Conservation (phyloP, 1,284 basidiomycete species). For the Sutorius eximius region DNA sequence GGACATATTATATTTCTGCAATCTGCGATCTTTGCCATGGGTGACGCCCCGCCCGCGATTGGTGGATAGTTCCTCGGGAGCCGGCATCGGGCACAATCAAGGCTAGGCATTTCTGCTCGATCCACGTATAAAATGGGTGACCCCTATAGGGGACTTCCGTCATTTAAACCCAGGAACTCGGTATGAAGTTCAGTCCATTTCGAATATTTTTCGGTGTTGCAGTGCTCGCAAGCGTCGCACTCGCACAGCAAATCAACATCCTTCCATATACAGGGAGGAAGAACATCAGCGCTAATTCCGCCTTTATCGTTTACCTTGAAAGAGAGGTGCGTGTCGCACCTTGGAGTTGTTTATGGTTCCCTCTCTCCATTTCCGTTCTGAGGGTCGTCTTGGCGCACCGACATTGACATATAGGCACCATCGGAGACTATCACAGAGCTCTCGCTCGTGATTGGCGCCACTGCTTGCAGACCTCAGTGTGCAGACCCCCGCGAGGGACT, state of each 20-base stretch:
- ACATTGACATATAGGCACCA: conserved; percentile 32
- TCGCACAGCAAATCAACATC: conserved; percentile 40
- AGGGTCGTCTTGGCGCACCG: background rate
- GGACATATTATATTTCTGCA: too few species aligned
- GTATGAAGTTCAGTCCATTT: conserved; percentile 11
- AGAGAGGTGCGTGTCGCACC: conserved; percentile 36
- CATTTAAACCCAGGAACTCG: background rate
- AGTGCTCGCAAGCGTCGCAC: conserved; percentile 14
- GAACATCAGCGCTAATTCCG: conserved; percentile 31
- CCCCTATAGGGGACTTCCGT: background rate
- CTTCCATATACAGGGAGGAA: too few species aligned
- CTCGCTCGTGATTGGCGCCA: conserved; percentile 42
- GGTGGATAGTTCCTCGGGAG: too few species aligned
- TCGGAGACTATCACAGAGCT: conserved; percentile 34
- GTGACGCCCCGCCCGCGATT: too few species aligned
- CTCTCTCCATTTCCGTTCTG: too few species aligned
- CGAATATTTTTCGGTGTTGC: conserved; percentile 8
- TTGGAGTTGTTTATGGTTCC: too few species aligned
- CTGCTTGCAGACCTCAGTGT: conserved; percentile 30
- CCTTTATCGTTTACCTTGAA: conserved; percentile 44
- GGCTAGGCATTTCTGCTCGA: too few species aligned
- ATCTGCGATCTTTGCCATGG: too few species aligned
- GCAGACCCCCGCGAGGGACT: conserved; percentile 28
- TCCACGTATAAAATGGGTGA: conserved; percentile 7
- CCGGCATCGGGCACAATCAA: too few species aligned